phyloP scores from a whole-genome alignment of 177 flowering plant species.

The Vitis hybrid region DNA sequence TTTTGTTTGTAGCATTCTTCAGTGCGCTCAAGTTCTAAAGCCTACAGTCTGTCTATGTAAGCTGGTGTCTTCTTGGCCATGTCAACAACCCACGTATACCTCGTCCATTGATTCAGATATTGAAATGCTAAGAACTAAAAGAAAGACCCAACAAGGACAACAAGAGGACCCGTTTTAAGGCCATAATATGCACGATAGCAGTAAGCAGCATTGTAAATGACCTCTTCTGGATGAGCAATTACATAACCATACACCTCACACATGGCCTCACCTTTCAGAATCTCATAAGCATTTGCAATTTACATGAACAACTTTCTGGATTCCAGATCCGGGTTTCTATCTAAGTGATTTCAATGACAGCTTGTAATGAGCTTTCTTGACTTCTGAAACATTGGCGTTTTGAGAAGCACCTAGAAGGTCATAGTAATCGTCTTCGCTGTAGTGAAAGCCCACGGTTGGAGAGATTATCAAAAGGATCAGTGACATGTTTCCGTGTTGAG shows the following conservation, averaged over 20 bases:
- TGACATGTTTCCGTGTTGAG: too few relatives aligned
- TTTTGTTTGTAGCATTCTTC: conserved; percentile 74
- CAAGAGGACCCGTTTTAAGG: conserved; percentile 95
- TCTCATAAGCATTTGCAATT: conserved; percentile 96
- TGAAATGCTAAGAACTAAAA: conserved; percentile 87
- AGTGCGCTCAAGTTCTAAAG: conserved; percentile 85
- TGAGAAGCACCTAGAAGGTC: conserved; percentile 91
- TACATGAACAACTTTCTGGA: conserved; percentile 78
- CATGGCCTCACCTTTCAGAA: conserved; percentile 88
- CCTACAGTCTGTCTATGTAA: conserved; percentile 81
- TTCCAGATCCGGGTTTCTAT: conserved; percentile 96
- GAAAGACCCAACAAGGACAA: conserved; percentile 82
- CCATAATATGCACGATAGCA: conserved; percentile 94
- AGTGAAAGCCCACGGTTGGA: conserved; percentile 52
- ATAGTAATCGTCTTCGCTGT: conserved; percentile 95
- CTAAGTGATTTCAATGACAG: conserved; percentile 93
- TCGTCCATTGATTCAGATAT: conserved; percentile 83
- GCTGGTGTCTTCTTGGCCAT: conserved; percentile 97
- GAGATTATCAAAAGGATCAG: conserved; percentile 33
- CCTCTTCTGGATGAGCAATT: conserved; percentile 98
- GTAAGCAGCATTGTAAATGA: conserved; percentile 90
- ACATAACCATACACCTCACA: conserved; percentile 93
- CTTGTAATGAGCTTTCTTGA: conserved; percentile 94
- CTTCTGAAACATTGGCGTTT: conserved; percentile 81
- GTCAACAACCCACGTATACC: conserved; percentile 83